phyloP scores from a whole-genome alignment of 257 asterid genomes.

The Hygrophila difformis region DNA sequence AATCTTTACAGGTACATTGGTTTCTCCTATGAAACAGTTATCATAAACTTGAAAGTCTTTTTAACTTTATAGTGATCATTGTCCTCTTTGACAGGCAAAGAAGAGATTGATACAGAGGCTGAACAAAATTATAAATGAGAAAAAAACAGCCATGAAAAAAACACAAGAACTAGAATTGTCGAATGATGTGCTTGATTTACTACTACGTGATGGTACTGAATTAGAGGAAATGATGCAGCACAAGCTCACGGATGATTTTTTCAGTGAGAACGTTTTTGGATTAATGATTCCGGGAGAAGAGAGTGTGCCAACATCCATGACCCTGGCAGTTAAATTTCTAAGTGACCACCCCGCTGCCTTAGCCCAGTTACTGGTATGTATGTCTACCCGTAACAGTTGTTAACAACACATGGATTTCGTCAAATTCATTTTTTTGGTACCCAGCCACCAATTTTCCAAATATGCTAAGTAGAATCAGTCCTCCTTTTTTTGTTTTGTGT shows the following conservation, averaged over 20 bases:
- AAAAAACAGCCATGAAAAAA: slow-evolving; percentile 30
- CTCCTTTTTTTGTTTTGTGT: too few species aligned
- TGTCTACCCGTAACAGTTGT: too few species aligned
- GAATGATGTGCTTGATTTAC: slow-evolving; percentile 55
- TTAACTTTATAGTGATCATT: not conserved
- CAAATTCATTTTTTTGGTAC: too few species aligned
- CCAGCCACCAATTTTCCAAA: too few species aligned
- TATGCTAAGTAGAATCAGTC: too few species aligned
- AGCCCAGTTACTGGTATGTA: slow-evolving; percentile 58
- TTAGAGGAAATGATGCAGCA: slow-evolving; percentile 34
- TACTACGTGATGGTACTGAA: slow-evolving; percentile 44
- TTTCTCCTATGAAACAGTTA: not conserved
- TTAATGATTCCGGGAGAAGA: slow-evolving; percentile 98
- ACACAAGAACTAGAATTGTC: slow-evolving; percentile 20
- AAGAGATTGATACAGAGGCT: slow-evolving; percentile 49
- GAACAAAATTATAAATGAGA: slow-evolving; percentile 37
- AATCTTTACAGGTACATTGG: slow-evolving; percentile 60
- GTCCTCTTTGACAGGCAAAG: slow-evolving; percentile 50
- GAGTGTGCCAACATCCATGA: slow-evolving; percentile 79
- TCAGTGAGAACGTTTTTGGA: slow-evolving; percentile 67
- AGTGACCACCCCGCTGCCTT: slow-evolving; percentile 57
- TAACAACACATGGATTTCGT: too few species aligned
- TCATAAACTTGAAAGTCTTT: not conserved
- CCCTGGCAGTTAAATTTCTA: slow-evolving; percentile 74
- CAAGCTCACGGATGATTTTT: slow-evolving; percentile 43